These are phyloP conservation scores for Diplodia mutila DNA, from an alignment of 2,329 filamentous ascomycete genomes.

Conservation along the genomic window DNA sequence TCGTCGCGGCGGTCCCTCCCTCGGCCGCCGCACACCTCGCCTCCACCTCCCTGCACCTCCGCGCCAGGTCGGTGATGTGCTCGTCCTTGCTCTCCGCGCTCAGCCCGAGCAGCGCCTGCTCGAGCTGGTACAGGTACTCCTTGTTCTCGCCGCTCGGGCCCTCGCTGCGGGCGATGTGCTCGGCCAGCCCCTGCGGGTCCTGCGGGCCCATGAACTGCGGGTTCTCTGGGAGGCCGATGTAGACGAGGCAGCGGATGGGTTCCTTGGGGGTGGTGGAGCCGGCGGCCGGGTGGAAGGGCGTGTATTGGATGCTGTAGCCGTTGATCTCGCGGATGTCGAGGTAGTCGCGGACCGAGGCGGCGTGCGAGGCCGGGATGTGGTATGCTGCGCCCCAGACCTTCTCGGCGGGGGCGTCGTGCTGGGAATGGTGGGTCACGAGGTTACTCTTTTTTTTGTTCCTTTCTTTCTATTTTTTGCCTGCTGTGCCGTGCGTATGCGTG, in stretches of 20 bases:
- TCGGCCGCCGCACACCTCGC: constrained; percentile 23
- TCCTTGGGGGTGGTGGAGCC: constrained; percentile 37
- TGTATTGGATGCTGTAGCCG: constrained; percentile 92
- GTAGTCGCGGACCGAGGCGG: constrained; percentile 82
- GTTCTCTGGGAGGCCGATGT: constrained; percentile 93
- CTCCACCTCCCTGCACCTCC: constrained; percentile 70
- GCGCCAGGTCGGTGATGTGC: constrained; percentile 82
- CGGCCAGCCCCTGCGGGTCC: constrained; percentile 74
- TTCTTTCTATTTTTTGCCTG: too few relatives aligned
- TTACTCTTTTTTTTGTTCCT: too few relatives aligned
- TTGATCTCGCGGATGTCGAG: constrained; percentile 97
- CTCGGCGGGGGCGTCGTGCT: constrained; percentile 56
- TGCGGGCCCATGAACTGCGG: constrained; percentile 88
- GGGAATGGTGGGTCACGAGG: constrained; percentile 44
- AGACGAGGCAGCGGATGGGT: constrained; percentile 67
- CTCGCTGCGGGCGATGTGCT: constrained; percentile 74
- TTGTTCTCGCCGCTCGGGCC: constrained; percentile 88
- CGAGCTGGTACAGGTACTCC: constrained; percentile 84
- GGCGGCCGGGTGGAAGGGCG: constrained; percentile 70
- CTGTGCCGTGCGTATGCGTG: constrained; percentile 13
- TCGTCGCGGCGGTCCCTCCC: constrained; percentile 52
- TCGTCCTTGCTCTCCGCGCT: constrained; percentile 77
- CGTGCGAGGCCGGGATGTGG: constrained; percentile 72
- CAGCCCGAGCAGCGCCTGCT: constrained; percentile 72
- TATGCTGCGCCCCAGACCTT: constrained; percentile 91